These are phyloP conservation scores for Naganishia albida DNA, from an alignment of 1,284 basidiomycete genomes.

Conservation along the genomic window DNA sequence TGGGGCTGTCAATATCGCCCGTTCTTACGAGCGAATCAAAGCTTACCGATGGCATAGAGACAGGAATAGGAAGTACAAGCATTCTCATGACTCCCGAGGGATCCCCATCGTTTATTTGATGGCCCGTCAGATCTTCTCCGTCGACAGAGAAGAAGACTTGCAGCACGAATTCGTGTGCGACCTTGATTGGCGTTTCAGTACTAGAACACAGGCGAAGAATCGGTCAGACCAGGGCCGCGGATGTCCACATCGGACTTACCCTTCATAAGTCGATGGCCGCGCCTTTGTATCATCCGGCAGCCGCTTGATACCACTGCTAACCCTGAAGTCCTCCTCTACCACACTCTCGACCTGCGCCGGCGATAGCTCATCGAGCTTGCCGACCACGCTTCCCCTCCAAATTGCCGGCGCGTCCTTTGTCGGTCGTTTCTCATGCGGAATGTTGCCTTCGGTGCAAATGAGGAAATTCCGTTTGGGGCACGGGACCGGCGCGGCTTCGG, in stretches of 20 bases:
- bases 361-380: slow-evolving; percentile 15
- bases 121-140: slow-evolving; percentile 40
- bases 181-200: slow-evolving; percentile 50
- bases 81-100: slow-evolving; percentile 45
- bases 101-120: slow-evolving; percentile 28
- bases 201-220: slow-evolving; percentile 30
- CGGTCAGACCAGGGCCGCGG: neutral
- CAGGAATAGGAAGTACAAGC: slow-evolving; percentile 44
- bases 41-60: slow-evolving; percentile 48
- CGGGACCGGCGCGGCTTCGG: slow-evolving; percentile 11
- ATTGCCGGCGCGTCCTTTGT: slow-evolving; percentile 40
- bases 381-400: slow-evolving; percentile 43
- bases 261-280: slow-evolving; percentile 48
- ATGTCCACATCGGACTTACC: slow-evolving; percentile 38
- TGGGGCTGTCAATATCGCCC: neutral
- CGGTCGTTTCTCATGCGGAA: slow-evolving; percentile 36
- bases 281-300: slow-evolving; percentile 52
- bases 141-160: slow-evolving; percentile 52
- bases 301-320: slow-evolving; percentile 44
- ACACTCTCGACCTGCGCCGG: slow-evolving; percentile 3
- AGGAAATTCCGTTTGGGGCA: slow-evolving; percentile 35
- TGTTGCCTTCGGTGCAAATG: slow-evolving; percentile 29
- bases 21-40: too few species aligned
- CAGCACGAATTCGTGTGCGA: slow-evolving; percentile 45
- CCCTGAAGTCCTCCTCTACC: slow-evolving; percentile 29